A percentile compares a stretch with the other conserved stretches of the same genome.
Evolutionary conservation across 2,329 filamentous ascomycete species (phyloP).

Genomic region (Metarhizium robertsii): DNA sequence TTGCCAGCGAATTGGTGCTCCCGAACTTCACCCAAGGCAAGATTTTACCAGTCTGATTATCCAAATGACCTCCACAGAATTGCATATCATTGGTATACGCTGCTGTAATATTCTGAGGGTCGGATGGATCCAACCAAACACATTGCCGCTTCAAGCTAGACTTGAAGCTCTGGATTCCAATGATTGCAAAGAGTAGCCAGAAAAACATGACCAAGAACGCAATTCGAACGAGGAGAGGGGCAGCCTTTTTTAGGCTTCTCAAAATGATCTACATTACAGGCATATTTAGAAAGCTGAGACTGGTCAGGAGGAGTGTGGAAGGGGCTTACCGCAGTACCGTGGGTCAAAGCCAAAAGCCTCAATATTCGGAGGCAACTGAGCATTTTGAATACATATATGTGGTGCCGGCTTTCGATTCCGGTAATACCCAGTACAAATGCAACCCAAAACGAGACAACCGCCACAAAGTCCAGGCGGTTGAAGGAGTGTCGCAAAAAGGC

Average conservation of each 20-base stretch:
- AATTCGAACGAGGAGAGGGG: constrained; percentile 82
- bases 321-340: constrained; percentile 71
- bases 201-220: constrained; percentile 94
- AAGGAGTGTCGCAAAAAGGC: constrained; percentile 94
- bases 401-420: constrained; percentile 57
- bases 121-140: constrained; percentile 61
- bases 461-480: constrained; percentile 90
- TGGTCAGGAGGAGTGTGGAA: not conserved
- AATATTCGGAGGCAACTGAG: constrained; percentile 89
- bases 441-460: constrained; percentile 92
- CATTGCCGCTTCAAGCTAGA: constrained; percentile 69
- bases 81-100: constrained; percentile 57
- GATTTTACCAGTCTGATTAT: constrained; percentile 44
- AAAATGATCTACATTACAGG: constrained; percentile 62
- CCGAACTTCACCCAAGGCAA: constrained; percentile 57
- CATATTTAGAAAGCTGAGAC: not conserved
- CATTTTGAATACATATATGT: constrained; percentile 92
- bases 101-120: constrained; percentile 43
- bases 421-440: constrained; percentile 66
- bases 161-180: constrained; percentile 95
- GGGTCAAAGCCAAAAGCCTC: constrained; percentile 81
- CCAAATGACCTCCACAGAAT: constrained; percentile 79
- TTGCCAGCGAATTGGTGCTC: constrained; percentile 25
- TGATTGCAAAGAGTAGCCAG: constrained; percentile 93
- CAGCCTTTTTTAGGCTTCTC: constrained; percentile 88